These are phyloP conservation scores for Coniella vitis DNA, from an alignment of 2,329 filamentous ascomycete genomes.

Conservation along the genomic window DNA sequence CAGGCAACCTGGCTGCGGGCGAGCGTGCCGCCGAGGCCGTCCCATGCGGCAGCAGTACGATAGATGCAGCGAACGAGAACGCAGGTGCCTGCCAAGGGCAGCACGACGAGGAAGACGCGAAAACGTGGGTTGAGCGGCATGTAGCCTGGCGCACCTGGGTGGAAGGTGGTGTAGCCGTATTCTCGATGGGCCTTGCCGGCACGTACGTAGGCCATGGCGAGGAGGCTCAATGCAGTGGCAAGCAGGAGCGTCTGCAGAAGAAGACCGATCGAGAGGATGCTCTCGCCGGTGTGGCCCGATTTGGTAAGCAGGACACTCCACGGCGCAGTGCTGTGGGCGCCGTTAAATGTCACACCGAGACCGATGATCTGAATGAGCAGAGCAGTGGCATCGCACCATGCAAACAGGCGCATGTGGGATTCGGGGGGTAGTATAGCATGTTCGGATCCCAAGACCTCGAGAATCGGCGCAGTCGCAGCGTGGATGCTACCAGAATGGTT, in stretches of 20 bases:
- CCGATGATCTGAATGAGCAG: conserved; percentile 24
- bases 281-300: conserved; percentile 6
- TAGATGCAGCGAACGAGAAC: conserved; percentile 23
- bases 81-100: conserved; percentile 20
- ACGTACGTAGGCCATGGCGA: conserved; percentile 20
- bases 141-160: conserved; percentile 18
- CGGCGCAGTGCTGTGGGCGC: conserved; percentile 14
- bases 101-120: conserved; percentile 22
- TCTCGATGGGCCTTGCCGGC: conserved; percentile 19
- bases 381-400: conserved; percentile 21
- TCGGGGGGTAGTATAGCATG: conserved; percentile 23
- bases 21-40: conserved; percentile 21
- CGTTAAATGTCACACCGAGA: conserved; percentile 23
- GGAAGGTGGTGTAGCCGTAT: conserved; percentile 18
- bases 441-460: conserved; percentile 23
- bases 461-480: conserved; percentile 20
- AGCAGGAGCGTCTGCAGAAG: conserved; percentile 22
- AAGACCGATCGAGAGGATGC: conserved; percentile 22
- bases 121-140: conserved; percentile 21
- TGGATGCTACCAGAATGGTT: conserved; percentile 22
- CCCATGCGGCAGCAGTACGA: conserved; percentile 21
- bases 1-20: conserved; percentile 24
- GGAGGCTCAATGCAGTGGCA: conserved; percentile 19
- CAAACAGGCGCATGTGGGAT: conserved; percentile 21
- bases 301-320: conserved; percentile 8